These are phyloP conservation scores for Starmerella stellata DNA, from an alignment of 805 yeast genomes.

Conservation along the genomic window DNA sequence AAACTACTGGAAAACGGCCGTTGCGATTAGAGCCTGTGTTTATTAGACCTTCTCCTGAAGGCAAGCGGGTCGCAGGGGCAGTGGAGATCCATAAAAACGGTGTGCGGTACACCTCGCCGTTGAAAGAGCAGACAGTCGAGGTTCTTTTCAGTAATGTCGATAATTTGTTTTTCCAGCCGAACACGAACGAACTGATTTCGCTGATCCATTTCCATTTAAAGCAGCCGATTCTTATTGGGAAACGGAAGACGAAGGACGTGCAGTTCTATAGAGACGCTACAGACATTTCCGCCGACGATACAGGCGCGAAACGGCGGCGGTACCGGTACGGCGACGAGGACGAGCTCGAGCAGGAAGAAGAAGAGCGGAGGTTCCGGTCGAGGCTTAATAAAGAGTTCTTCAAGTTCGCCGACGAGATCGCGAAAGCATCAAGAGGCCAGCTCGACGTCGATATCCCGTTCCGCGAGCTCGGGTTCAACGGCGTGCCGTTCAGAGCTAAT, in stretches of 20 bases:
- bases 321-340: slow-evolving; percentile 92
- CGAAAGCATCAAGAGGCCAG: slow-evolving; percentile 69
- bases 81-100: slow-evolving; percentile 91
- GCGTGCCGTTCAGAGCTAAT: slow-evolving; percentile 90
- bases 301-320: slow-evolving; percentile 79
- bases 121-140: slow-evolving; percentile 73
- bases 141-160: slow-evolving; percentile 77
- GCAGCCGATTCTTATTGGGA: slow-evolving; percentile 86
- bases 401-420: slow-evolving; percentile 72
- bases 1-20: slow-evolving; percentile 67
- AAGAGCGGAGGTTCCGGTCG: slow-evolving; percentile 83
- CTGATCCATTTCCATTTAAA: slow-evolving; percentile 83
- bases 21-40: slow-evolving; percentile 73
- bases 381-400: slow-evolving; percentile 82
- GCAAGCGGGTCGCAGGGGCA: slow-evolving; percentile 85
- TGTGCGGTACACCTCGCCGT: slow-evolving; percentile 75
- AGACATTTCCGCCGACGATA: slow-evolving; percentile 90
- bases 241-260: slow-evolving; percentile 83
- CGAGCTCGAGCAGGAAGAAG: slow-evolving; percentile 95
- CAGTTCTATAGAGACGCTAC: slow-evolving; percentile 95
- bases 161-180: slow-evolving; percentile 88
- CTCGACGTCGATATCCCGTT: slow-evolving; percentile 86
- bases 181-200: slow-evolving; percentile 84
- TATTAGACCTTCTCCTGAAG: slow-evolving; percentile 90
- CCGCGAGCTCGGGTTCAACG: slow-evolving; percentile 89